Percentiles rank a stretch among this genome's conserved stretches.
Conservation (phyloP, 2,329 filamentous ascomycete genomes). For the Orbilia ellipsospora region DNA sequence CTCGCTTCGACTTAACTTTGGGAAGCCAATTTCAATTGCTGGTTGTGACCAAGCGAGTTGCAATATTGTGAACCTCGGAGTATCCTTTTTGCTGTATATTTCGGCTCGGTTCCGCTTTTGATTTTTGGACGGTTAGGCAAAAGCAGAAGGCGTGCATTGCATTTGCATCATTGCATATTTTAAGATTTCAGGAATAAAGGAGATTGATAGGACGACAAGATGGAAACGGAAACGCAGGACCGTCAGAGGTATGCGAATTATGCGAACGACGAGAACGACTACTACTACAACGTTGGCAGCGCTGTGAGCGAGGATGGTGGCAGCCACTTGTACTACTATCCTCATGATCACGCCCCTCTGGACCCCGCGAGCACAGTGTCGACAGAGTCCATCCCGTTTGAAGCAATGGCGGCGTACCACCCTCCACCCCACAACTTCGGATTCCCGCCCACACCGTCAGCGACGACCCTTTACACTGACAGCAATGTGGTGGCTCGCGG, state of each 20-base stretch:
- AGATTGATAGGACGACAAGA: constrained; percentile 6
- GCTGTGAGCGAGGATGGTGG: constrained; percentile 41
- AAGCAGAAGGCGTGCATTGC: constrained; percentile 24
- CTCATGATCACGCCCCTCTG: constrained; percentile 31
- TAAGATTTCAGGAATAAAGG: constrained; percentile 2
- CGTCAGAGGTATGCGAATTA: constrained; percentile 33
- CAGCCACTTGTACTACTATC: constrained; percentile 43
- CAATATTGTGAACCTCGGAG: background rate
- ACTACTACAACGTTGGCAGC: constrained; percentile 49
- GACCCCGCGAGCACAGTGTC: constrained; percentile 32
- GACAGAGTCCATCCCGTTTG: constrained; percentile 42
- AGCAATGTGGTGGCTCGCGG: constrained; percentile 43
- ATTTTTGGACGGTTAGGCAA: constrained; percentile 6
- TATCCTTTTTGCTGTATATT: background rate
- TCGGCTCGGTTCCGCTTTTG: background rate
- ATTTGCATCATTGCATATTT: constrained; percentile 5
- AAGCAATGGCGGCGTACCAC: constrained; percentile 32
- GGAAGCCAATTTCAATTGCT: constrained; percentile 22
- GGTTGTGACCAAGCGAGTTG: background rate
- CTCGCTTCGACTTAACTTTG: constrained; percentile 36
- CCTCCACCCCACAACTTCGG: constrained; percentile 43
- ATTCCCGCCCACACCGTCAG: constrained; percentile 52
- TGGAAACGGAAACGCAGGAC: constrained; percentile 33
- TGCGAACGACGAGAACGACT: constrained; percentile 48
- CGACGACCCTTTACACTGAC: constrained; percentile 50